Evolutionary conservation across 2,329 filamentous ascomycete genomes (phyloP), one percentile per base, ranked within the genome.

Genomic region (Botrytis pseudocinerea): DNA sequence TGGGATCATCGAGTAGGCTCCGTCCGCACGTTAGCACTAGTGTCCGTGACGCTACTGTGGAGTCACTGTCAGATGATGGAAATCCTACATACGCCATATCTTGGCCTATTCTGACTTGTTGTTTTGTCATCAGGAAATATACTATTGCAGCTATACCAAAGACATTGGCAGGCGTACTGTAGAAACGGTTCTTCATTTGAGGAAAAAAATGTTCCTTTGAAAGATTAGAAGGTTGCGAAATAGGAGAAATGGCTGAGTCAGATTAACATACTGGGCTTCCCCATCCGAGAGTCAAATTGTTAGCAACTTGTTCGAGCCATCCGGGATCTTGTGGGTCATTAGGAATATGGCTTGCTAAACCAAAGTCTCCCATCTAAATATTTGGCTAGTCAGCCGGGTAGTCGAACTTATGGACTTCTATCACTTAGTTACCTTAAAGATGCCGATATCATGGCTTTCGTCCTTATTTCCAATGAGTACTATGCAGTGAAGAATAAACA

Each of bases 121-220:
- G 32, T 25, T 66, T 66, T 18, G 46, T 66, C 46, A 66, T 66
- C 25, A 66, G 32, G 25, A 40, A 40, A 10, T 66, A 66, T 40
- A 66, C 4, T 51, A 66, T 51, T 40, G 64, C 64, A n/a, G 64
- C 64, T 28, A 66, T 32, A 12, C 64, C 32, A 38, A 66, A 66
- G 48, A 66, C 32, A 28, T 66, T 66, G 46, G 64, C 64, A 16
- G 64, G 32, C 38, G 64, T 66, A 12, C 32, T 66, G 20, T 54
- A 66, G n/a, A 48, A 66, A n/a, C 64, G 64, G 20, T 66, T 40
- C 64, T 35, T 7, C 64, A 54, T 66, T 18, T 51, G 64, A n/a
- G 64, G 46, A 28, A 54, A 66, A 5, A 54, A 54, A 54, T 54
- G 46, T 40, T 66, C 64, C 64, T 66, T 54, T 12, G 22, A 22